Evolutionary conservation across 2,329 filamentous ascomycete genomes (phyloP).

Genomic region (Calycina herbarum): DNA sequence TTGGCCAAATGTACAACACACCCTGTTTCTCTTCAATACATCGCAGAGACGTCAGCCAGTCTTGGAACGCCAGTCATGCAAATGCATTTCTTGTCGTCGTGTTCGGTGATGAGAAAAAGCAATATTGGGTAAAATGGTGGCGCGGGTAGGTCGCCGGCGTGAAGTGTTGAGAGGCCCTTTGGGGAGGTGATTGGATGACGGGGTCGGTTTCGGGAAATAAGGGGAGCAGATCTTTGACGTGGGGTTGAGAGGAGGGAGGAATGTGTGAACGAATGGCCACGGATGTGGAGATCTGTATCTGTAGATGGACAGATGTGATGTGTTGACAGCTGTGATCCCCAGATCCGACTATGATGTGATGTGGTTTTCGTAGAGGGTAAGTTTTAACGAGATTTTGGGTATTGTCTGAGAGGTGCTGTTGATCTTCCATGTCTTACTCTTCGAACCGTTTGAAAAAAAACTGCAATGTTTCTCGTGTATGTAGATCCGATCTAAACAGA

Average conservation of each 20-base stretch:
- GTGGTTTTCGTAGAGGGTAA: background rate
- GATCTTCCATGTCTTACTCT: background rate
- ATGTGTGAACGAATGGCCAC: background rate
- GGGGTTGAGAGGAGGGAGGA: background rate
- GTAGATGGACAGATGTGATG: constrained; percentile 6
- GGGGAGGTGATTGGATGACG: background rate
- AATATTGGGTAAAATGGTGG: constrained; percentile 1
- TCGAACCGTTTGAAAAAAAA: background rate
- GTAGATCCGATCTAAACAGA: background rate
- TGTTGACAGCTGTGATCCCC: background rate
- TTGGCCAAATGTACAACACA: background rate
- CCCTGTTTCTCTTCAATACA: background rate
- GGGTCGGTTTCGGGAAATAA: constrained; percentile 2
- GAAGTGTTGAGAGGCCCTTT: background rate
- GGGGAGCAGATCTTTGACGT: constrained; percentile 4
- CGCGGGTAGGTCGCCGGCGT: constrained; percentile 3
- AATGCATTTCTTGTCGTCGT: background rate
- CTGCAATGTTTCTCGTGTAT: background rate
- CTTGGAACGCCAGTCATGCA: background rate
- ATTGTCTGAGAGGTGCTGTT: background rate
- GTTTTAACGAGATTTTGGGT: background rate
- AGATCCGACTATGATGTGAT: background rate
- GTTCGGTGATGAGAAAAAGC: background rate
- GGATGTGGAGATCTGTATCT: constrained; percentile 3
- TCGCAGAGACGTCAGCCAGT: background rate